Evolutionary conservation across 2,329 filamentous ascomycete genomes (phyloP).

Genomic region (Alternaria sp.): DNA sequence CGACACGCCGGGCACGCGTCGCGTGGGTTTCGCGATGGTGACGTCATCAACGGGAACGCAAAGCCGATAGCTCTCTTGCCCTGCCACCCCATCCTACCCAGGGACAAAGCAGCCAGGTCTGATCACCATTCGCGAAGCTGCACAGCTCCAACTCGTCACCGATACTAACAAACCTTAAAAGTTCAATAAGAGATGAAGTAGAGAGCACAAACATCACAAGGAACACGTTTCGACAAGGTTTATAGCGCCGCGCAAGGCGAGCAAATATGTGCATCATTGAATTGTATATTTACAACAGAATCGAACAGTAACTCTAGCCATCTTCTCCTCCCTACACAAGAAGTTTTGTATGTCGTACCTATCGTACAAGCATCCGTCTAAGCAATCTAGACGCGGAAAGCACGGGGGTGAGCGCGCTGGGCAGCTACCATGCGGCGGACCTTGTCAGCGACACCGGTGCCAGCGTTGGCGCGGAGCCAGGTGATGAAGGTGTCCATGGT

Average conservation of each 20-base stretch:
- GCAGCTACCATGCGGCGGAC: constrained; percentile 32
- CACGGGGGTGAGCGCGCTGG: constrained; percentile 34
- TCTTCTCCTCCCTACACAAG: not conserved
- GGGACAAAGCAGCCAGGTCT: not conserved
- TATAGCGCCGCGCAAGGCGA: not conserved
- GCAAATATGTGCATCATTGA: constrained; percentile 26
- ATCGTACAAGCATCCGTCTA: not conserved
- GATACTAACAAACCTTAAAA: not conserved
- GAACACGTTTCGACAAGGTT: not conserved
- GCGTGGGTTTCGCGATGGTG: not conserved
- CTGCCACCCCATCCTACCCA: not conserved
- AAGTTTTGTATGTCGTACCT: not conserved
- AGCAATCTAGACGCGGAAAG: constrained; percentile 29
- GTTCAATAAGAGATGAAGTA: not conserved
- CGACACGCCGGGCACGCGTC: not conserved
- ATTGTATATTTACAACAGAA: constrained; percentile 42
- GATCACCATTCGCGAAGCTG: not conserved
- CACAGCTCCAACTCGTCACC: not conserved
- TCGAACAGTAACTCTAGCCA: constrained; percentile 19
- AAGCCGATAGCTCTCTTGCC: not conserved
- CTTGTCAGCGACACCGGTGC: constrained; percentile 28
- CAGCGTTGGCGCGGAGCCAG: constrained; percentile 38
- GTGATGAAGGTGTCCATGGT: constrained; percentile 43
- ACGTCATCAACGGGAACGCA: not conserved
- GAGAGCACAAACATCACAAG: not conserved